A percentile compares a stretch with the other conserved stretches of the same genome.
Conservation (phyloP, 2,329 filamentous ascomycete species). For the Byssothecium circinans region DNA sequence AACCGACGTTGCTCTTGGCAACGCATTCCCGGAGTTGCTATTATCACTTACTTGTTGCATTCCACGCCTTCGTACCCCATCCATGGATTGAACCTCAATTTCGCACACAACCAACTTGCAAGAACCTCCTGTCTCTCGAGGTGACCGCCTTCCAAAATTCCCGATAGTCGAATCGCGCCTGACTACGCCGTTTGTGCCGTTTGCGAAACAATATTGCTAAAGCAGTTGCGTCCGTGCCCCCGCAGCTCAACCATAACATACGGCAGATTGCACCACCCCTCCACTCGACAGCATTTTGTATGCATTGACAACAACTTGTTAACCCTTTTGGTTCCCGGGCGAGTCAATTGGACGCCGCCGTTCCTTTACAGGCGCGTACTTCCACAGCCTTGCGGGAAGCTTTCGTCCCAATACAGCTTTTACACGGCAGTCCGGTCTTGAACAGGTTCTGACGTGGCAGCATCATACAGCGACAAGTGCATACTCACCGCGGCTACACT, state of each 20-base stretch:
- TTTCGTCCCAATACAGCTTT: constrained; percentile 22
- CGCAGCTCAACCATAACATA: not conserved
- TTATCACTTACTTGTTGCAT: too few species aligned
- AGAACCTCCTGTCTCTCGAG: too few species aligned
- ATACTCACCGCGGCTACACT: constrained; percentile 16
- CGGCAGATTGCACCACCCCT: not conserved
- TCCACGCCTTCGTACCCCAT: too few species aligned
- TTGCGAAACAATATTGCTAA: too few species aligned
- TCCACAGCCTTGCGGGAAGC: constrained; percentile 19
- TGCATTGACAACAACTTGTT: constrained; percentile 39
- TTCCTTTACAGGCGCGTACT: constrained; percentile 32
- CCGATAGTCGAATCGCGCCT: not conserved
- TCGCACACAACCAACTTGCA: too few species aligned
- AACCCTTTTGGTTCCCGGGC: constrained; percentile 34
- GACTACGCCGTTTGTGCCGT: too few species aligned
- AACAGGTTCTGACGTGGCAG: constrained; percentile 10
- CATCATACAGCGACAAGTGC: constrained; percentile 12
- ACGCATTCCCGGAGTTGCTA: too few species aligned
- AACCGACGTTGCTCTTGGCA: too few species aligned
- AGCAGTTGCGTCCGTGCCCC: not conserved
- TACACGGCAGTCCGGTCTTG: constrained; percentile 23
- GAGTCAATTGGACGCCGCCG: constrained; percentile 30
- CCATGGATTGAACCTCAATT: too few species aligned
- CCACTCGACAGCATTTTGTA: constrained; percentile 22
- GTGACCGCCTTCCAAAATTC: too few species aligned